Conservation (phyloP, 2,329 filamentous ascomycete genomes). For the Huntiella moniliformis region DNA sequence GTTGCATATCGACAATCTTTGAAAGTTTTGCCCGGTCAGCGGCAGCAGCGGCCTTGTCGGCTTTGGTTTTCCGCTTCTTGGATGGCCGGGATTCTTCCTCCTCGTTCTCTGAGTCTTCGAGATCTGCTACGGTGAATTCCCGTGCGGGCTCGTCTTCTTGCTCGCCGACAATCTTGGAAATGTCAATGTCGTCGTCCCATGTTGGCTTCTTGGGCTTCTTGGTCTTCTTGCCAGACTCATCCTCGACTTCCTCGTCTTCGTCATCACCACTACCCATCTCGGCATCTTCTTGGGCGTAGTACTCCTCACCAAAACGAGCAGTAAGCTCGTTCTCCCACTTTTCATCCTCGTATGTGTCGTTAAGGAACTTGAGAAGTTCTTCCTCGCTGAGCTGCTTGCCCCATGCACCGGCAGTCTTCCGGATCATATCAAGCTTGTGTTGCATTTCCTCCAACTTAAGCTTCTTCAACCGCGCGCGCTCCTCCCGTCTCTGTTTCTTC, state of each 20-base stretch:
- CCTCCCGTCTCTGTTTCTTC: constrained; percentile 56
- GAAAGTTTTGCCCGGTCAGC: constrained; percentile 71
- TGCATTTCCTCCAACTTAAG: constrained; percentile 84
- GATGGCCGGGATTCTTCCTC: constrained; percentile 22
- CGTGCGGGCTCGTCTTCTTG: constrained; percentile 47
- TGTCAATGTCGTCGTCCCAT: constrained; percentile 96
- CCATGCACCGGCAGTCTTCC: constrained; percentile 64
- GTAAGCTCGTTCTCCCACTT: constrained; percentile 85
- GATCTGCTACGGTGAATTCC: constrained; percentile 38
- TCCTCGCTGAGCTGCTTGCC: constrained; percentile 50
- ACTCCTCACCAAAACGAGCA: constrained; percentile 71
- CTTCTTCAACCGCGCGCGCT: constrained; percentile 67
- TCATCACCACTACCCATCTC: constrained; percentile 49
- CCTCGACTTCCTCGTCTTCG: constrained; percentile 45
- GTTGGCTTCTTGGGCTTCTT: constrained; percentile 57
- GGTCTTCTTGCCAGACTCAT: constrained; percentile 27
- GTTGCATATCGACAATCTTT: constrained; percentile 61
- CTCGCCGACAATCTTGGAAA: constrained; percentile 75
- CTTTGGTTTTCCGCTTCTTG: constrained; percentile 40
- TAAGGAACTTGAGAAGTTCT: constrained; percentile 69
- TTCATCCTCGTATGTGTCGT: constrained; percentile 74
- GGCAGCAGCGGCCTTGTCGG: constrained; percentile 52
- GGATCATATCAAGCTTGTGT: constrained; percentile 70
- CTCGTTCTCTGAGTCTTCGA: constrained; percentile 24
- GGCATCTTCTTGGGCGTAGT: constrained; percentile 60